Conservation (phyloP, 2,329 filamentous ascomycete genomes). For the Didymella arachidicola region DNA sequence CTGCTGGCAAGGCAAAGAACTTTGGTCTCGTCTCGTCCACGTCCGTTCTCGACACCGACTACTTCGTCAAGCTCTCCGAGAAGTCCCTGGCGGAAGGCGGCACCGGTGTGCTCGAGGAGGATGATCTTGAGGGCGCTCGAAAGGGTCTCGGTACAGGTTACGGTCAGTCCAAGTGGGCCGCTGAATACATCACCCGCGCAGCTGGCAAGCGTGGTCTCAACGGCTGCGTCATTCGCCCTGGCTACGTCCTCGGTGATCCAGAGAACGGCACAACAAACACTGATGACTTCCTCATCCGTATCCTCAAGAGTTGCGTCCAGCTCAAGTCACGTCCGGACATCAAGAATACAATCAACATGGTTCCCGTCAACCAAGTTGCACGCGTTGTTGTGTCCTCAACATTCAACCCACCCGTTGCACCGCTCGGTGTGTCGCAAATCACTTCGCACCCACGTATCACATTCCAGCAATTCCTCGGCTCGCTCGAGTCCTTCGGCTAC, state of each 20-base stretch:
- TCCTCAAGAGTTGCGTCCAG: conserved; percentile 88
- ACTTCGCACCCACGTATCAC: conserved; percentile 80
- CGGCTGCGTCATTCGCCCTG: conserved; percentile 80
- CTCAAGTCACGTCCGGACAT: conserved; percentile 77
- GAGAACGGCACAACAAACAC: conserved; percentile 74
- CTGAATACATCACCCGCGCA: conserved; percentile 75
- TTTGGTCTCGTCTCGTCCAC: conserved; percentile 86
- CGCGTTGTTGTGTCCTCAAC: conserved; percentile 78
- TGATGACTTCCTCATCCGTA: conserved; percentile 88
- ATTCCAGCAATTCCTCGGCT: conserved; percentile 78
- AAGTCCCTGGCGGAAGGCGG: conserved; percentile 67
- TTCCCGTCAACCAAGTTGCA: conserved; percentile 85
- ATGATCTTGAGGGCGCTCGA: conserved; percentile 79
- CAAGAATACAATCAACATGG: conserved; percentile 85
- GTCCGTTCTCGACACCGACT: conserved; percentile 78
- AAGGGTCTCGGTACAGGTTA: conserved; percentile 85
- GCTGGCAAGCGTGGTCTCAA: conserved; percentile 78
- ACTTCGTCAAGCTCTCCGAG: conserved; percentile 79
- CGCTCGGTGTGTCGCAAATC: conserved; percentile 74
- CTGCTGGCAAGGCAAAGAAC: conserved; percentile 77
- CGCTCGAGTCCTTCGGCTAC: conserved; percentile 77
- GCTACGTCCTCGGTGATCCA: conserved; percentile 82
- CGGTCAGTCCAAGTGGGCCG: conserved; percentile 89
- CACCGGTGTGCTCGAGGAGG: conserved; percentile 73
- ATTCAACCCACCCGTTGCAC: conserved; percentile 66